Percentiles rank a stretch among this genome's conserved stretches.
These are phyloP conservation scores for Pancytospora epiphaga DNA, from an alignment of 371 early-diverging fungal species.

Conservation along the genomic window DNA sequence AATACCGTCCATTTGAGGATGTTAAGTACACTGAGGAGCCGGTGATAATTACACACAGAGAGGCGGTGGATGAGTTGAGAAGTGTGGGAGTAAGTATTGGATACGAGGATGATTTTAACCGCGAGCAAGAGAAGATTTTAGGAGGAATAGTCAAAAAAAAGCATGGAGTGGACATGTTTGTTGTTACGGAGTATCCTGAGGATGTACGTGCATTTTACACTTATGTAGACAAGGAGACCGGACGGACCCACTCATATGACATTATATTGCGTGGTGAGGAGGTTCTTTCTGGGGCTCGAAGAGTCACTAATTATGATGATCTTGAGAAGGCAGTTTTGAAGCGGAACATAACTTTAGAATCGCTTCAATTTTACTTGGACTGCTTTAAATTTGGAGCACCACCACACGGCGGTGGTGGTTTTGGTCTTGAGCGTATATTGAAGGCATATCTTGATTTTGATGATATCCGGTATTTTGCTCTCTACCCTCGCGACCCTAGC, in stretches of 20 bases:
- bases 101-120: constrained; percentile 66
- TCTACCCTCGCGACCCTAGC: constrained; percentile 97
- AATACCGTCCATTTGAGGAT: constrained; percentile 80
- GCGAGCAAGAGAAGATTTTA: constrained; percentile 78
- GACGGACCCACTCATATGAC: constrained; percentile 94
- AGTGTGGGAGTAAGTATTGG: constrained; percentile 76
- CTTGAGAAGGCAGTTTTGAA: constrained; percentile 71
- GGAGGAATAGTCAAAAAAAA: constrained; percentile 83
- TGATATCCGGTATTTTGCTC: constrained; percentile 83
- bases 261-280: constrained; percentile 99
- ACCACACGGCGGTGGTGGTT: constrained; percentile 95
- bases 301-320: constrained; percentile 80
- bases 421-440: constrained; percentile 83
- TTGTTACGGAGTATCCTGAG: constrained; percentile 94
- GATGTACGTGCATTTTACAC: constrained; percentile 96
- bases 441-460: constrained; percentile 86
- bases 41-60: constrained; percentile 72
- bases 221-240: constrained; percentile 68
- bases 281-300: constrained; percentile 96
- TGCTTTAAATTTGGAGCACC: constrained; percentile 94
- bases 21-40: constrained; percentile 75
- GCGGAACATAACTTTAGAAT: constrained; percentile 70
- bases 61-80: constrained; percentile 78
- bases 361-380: constrained; percentile 82
- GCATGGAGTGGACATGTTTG: constrained; percentile 92